Conservation (phyloP, 2,329 filamentous ascomycete species). For the Samsoniella hepiali region DNA sequence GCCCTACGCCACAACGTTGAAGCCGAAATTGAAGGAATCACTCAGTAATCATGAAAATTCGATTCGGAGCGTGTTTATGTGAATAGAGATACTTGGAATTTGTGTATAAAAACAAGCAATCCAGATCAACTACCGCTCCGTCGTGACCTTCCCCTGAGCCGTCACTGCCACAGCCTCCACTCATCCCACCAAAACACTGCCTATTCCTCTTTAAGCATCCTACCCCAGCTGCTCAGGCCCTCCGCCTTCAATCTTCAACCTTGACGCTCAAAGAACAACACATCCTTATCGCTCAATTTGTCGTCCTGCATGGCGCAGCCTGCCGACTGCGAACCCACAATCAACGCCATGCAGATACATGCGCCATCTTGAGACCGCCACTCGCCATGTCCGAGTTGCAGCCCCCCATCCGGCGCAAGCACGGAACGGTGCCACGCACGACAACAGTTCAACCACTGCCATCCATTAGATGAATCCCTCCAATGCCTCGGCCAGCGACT, state of each 20-base stretch:
- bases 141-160: neutral
- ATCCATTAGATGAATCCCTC: slow-evolving; percentile 14
- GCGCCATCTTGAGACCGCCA: neutral
- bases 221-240: neutral
- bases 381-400: neutral
- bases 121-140: too few relatives aligned
- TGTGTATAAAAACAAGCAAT: too few relatives aligned
- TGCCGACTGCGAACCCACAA: neutral
- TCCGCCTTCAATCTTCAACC: neutral
- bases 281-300: neutral
- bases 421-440: neutral
- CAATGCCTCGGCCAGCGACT: slow-evolving; percentile 25
- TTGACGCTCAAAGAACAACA: neutral
- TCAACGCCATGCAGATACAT: neutral
- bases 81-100: too few relatives aligned
- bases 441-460: neutral
- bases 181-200: neutral
- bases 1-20: too few relatives aligned
- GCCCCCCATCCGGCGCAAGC: too few relatives aligned
- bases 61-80: too few relatives aligned
- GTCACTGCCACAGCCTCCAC: neutral
- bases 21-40: too few relatives aligned
- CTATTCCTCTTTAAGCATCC: neutral
- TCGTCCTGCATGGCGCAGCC: neutral
- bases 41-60: too few relatives aligned